phyloP scores from a whole-genome alignment of 306 rosid genomes.

The Inga oerstediana region DNA sequence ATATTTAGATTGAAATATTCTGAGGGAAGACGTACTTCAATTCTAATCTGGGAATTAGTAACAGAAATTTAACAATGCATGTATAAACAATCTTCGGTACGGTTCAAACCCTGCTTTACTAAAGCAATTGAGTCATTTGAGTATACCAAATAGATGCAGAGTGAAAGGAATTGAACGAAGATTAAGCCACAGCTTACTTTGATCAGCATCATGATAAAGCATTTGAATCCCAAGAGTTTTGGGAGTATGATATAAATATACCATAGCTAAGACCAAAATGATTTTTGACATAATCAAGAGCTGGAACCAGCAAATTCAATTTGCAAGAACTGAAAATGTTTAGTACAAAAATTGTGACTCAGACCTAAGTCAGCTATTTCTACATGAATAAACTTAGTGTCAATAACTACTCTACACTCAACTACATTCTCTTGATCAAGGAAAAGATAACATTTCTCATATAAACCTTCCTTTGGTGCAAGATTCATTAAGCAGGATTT shows the following conservation, averaged over 20 bases:
- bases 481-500: slow-evolving; percentile 73
- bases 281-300: slow-evolving; percentile 50
- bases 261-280: neutral
- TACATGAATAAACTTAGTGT: slow-evolving; percentile 60
- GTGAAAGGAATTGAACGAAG: neutral
- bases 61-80: neutral
- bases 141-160: neutral
- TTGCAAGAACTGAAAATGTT: slow-evolving; percentile 49
- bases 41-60: too few relatives aligned
- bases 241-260: neutral
- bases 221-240: neutral
- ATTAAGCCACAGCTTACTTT: neutral
- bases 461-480: slow-evolving; percentile 90
- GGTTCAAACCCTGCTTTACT: neutral
- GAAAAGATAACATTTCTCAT: slow-evolving; percentile 59
- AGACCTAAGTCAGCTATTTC: slow-evolving; percentile 54
- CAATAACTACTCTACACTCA: slow-evolving; percentile 74
- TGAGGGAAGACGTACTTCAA: neutral
- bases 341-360: slow-evolving; percentile 46
- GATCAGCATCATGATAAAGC: neutral
- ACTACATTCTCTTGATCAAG: slow-evolving; percentile 44
- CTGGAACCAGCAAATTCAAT: slow-evolving; percentile 74
- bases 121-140: neutral
- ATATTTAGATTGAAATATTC: neutral
- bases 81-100: neutral